Evolutionary conservation across 768 basidiomycete species (phyloP), one percentile per base, ranked within the genome.

Genomic region (Serpula lacrymans): DNA sequence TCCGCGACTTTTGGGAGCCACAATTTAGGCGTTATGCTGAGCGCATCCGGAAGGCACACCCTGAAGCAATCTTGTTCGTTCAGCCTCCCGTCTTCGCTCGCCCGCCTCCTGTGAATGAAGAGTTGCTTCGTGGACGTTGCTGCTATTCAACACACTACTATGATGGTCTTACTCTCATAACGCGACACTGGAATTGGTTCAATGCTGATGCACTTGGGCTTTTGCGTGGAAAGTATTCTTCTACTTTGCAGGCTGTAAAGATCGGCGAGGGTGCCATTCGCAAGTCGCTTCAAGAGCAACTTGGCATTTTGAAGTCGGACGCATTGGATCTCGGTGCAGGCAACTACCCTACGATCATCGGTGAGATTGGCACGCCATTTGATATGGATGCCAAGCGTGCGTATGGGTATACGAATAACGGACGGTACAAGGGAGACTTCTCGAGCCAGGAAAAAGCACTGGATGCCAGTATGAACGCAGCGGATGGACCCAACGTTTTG

Each of bases 171-270:
- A 98, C 95, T 0, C 76, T 98, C 29, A 70, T 98, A n/a, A 88
- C 88, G 24, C 74, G 89, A 25, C 89, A 93, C 53, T 93, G 88
- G 90, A 85, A 92, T 57, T 84, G 84, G 82, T 87, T 91, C 74
- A 97, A 97, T 52, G 92, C 91, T 2, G 93, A 98, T 62, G 92
- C 94, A 1, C 66, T 99, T 1, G 96, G 95, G 1, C 58, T 98
- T n/a, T 62, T 99, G 24, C 70, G 95, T 14, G 89, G 91, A 7
- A 86, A 86, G 52, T 86, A 95, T 55, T 68, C 70, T 9, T 74
- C 70, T 37, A 70, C 78, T 2, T 47, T 89, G 6, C 77, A 82
- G 35, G 88, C 88, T 1, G 78, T 90, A 34, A 83, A 80, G 55
- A 67, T 97, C 27, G 95, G 95, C n/a, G 82, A 90, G 50, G 44